A percentile compares a stretch with the other conserved stretches of the same genome.
These are phyloP conservation scores for Ophiostoma quercus DNA, from an alignment of 2,329 filamentous ascomycete genomes.

Conservation along the genomic window DNA sequence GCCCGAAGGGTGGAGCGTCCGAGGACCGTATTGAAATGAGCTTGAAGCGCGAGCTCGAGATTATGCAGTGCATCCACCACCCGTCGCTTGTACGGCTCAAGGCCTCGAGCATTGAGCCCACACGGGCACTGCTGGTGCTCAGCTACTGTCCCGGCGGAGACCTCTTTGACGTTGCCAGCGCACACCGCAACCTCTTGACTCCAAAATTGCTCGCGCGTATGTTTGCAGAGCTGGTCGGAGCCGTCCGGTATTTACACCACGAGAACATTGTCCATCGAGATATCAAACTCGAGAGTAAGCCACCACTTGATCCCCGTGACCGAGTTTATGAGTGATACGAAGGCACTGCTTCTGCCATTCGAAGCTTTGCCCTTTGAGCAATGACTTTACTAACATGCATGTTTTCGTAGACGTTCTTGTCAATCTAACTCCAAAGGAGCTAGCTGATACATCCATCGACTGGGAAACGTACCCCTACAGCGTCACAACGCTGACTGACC, in stretches of 20 bases:
- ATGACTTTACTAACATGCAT: slow-evolving; percentile 1
- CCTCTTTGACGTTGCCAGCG: slow-evolving; percentile 83
- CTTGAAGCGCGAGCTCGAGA: slow-evolving; percentile 89
- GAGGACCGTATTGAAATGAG: slow-evolving; percentile 91
- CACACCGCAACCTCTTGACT: slow-evolving; percentile 61
- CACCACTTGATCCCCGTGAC: background rate
- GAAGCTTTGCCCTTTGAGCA: background rate
- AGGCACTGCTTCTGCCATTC: background rate
- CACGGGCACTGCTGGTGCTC: slow-evolving; percentile 76
- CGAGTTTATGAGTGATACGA: background rate
- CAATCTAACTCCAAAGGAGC: slow-evolving; percentile 66
- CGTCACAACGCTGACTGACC: slow-evolving; percentile 81
- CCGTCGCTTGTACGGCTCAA: slow-evolving; percentile 87
- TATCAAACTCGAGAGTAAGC: slow-evolving; percentile 90
- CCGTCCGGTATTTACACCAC: slow-evolving; percentile 78
- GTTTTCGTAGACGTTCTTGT: slow-evolving; percentile 71
- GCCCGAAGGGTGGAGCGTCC: slow-evolving; percentile 85
- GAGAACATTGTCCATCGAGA: slow-evolving; percentile 89
- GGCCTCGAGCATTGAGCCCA: slow-evolving; percentile 81
- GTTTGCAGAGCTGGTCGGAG: slow-evolving; percentile 81
- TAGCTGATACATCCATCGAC: slow-evolving; percentile 58
- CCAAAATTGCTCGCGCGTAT: slow-evolving; percentile 72
- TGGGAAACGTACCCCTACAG: slow-evolving; percentile 75
- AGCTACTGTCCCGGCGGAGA: slow-evolving; percentile 93
- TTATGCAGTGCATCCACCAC: slow-evolving; percentile 81